Base-by-base conservation (phyloP, 2,329 filamentous ascomycete genomes). In the Meredithiella fracta region DNA sequence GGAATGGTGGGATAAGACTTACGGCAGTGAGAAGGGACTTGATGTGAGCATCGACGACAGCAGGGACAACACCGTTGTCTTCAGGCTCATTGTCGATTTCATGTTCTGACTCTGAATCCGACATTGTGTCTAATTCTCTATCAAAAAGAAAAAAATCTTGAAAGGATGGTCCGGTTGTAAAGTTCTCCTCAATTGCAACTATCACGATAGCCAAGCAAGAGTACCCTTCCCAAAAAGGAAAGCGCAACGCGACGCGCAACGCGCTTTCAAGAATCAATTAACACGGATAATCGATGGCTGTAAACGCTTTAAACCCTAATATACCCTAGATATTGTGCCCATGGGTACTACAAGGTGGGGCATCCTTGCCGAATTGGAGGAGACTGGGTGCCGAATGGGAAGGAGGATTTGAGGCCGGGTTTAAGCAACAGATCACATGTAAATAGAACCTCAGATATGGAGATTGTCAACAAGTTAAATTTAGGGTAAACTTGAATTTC, bases 1-100 rank as follows among this genome's bases (percentile, higher is more conserved):
- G 50, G 57, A 60, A 11, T 23, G 20, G 37, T 20, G 37, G 29
- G 15, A n/a, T 14, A 47, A 40, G 44, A 49, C 85, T 66, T 75
- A 94, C 90, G 60, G 92, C 92, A 65, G 90, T 91, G 61, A 95
- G 86, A 31, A 98, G 81, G 71, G 87, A 94, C 71, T 86, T 91
- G 65, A 98, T 83, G 70, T 96, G 87, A 26, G 90, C 89, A 65
- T 90, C 84, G 64, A 96, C 88, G 72, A 95, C 87, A 44, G 89
- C 87, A 67, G 97, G 89, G 57, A 97, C 85, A 59, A 84, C 74
- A 65, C 82, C 79, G 20, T 7, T 51, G 23, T 14, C 17, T 57
- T 67, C 56, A 8, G 47, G 38, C 22, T 57, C 55, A 17, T 57
- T 31, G 15, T 47, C 53, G 17, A 54, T 34, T 25, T 54, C 56